Base-by-base conservation (phyloP, 1,284 basidiomycete genomes). In the Boletellus sp. region DNA sequence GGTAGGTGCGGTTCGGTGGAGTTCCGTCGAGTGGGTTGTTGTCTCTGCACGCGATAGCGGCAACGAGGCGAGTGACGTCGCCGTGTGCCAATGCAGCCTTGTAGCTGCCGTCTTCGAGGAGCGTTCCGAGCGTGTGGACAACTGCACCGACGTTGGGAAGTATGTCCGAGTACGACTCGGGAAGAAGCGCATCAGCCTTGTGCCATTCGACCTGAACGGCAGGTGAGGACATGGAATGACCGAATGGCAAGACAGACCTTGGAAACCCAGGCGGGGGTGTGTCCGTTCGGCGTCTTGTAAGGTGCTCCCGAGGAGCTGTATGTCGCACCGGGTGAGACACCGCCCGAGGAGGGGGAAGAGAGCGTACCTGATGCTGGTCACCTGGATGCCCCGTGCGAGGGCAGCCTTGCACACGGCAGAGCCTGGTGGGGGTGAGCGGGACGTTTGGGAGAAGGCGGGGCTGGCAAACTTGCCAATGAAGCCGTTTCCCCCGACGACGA, bases 401-500 rank as follows among this genome's bases (percentile, higher is more conserved):
- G 93, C 94, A 14, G 84, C 79, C 64, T 82, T 88, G 71, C 93
- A 96, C 30, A 98, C 82, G 6, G 94, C 87, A 20, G 94, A 96
- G 47, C 95, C 94, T 95, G 59, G 9, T 21, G 41, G 45, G 47
- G 44, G 50, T 48, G 35, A 56, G 14, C 17, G 47, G 45, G 14
- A n/a, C 41, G 48, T n/a, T 22, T 26, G 23, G 21, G 45, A 25
- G 9, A 23, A 25, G 23, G 41, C 36, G n/a, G 20, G 46, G 41
- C 9, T 13, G 11, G 22, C 10, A 1, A 39, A 45, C 47, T 50
- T 56, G 89, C 92, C 94, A 54, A 97, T 82, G 72, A 95, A 97
- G 11, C 94, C 94, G 67, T 96, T 96, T 25, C 94, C 94, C 16
- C 94, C 94, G 1, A 96, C 81, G 25, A 97, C 92, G 8, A 94